phyloP scores from a whole-genome alignment of 768 basidiomycete genomes.

The Mrakia hoshinonis region DNA sequence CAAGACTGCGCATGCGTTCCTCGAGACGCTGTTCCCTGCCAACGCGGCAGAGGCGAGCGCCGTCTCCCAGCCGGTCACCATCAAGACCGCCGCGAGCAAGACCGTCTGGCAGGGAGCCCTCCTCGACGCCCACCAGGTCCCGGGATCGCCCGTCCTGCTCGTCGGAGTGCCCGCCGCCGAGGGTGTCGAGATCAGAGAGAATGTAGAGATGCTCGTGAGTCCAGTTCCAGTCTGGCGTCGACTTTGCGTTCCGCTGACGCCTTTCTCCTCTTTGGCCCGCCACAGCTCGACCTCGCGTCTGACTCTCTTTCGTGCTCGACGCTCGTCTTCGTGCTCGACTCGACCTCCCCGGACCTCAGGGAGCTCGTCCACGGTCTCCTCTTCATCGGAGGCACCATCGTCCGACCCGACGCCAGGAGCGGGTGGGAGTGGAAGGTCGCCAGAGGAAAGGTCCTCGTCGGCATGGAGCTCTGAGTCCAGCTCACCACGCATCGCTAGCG shows the following conservation, averaged over 20 bases:
- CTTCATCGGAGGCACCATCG: constrained; percentile 81
- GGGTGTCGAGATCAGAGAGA: constrained; percentile 70
- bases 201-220: constrained; percentile 45
- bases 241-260: constrained; percentile 2
- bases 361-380: constrained; percentile 77
- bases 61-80: constrained; percentile 5
- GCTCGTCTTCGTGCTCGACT: constrained; percentile 70
- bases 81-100: neutral
- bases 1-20: neutral
- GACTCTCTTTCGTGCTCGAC: constrained; percentile 69
- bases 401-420: constrained; percentile 48
- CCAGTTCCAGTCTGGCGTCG: neutral
- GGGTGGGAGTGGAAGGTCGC: constrained; percentile 46
- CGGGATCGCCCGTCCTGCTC: constrained; percentile 67
- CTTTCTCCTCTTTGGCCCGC: constrained; percentile 34
- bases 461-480: constrained; percentile 68
- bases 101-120: constrained; percentile 11
- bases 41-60: neutral
- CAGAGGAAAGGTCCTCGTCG: constrained; percentile 71
- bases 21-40: constrained; percentile 8
- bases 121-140: constrained; percentile 30
- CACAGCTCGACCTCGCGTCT: constrained; percentile 76
- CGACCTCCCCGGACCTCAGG: constrained; percentile 57
- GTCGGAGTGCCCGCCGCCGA: constrained; percentile 65
- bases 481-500: too few species aligned